phyloP scores from a whole-genome alignment of 2,329 filamentous ascomycete genomes.

The Grosmannia huntii region DNA sequence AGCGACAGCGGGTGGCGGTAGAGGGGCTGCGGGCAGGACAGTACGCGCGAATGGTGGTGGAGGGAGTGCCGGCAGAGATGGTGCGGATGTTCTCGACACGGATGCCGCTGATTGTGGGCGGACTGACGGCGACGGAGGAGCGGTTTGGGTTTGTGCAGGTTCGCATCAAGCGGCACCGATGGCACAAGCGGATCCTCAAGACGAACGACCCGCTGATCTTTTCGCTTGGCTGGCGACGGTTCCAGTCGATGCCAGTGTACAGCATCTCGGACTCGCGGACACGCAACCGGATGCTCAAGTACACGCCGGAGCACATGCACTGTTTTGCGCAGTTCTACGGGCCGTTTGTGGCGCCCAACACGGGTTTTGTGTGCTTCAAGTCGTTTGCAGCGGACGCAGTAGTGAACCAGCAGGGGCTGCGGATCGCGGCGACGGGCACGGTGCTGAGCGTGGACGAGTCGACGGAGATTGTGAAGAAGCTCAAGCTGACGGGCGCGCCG shows the following conservation, averaged over 20 bases:
- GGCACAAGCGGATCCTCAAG: slow-evolving; percentile 99
- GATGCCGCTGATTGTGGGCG: slow-evolving; percentile 77
- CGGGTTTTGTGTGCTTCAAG: slow-evolving; percentile 89
- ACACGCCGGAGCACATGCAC: slow-evolving; percentile 98
- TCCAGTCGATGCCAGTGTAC: slow-evolving; percentile 87
- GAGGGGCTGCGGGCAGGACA: slow-evolving; percentile 88
- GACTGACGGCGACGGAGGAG: slow-evolving; percentile 86
- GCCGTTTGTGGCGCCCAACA: slow-evolving; percentile 88
- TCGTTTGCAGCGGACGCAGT: slow-evolving; percentile 73
- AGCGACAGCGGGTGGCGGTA: slow-evolving; percentile 66
- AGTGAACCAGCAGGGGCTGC: slow-evolving; percentile 48
- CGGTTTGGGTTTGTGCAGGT: slow-evolving; percentile 92
- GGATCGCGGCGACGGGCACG: slow-evolving; percentile 86
- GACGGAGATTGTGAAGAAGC: slow-evolving; percentile 96
- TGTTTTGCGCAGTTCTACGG: slow-evolving; percentile 95
- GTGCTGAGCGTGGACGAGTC: slow-evolving; percentile 90
- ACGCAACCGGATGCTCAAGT: slow-evolving; percentile 95
- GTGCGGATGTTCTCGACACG: slow-evolving; percentile 68
- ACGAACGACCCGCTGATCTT: slow-evolving; percentile 96
- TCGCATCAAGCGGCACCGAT: slow-evolving; percentile 90
- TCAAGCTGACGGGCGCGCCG: slow-evolving; percentile 60
- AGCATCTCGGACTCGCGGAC: slow-evolving; percentile 89
- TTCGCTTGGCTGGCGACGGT: slow-evolving; percentile 89
- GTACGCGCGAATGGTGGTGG: slow-evolving; percentile 82
- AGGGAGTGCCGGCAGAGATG: slow-evolving; percentile 85